phyloP scores from a whole-genome alignment of 495 filamentous ascomycete genomes.

The Pyrenula aspistea region DNA sequence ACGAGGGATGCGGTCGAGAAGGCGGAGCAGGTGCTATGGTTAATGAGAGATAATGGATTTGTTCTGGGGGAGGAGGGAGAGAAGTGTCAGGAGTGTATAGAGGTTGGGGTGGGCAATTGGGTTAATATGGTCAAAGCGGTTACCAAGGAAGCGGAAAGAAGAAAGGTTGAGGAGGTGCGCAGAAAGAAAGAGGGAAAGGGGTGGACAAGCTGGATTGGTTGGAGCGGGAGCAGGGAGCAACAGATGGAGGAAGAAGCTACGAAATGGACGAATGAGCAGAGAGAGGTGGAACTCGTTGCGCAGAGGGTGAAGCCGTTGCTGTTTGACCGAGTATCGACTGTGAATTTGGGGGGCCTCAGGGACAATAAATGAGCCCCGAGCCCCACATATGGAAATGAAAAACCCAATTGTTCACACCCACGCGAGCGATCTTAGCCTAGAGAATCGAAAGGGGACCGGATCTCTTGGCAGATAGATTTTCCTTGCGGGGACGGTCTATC shows the following conservation, averaged over 20 bases:
- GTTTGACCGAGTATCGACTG: not conserved
- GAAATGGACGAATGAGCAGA: conserved; percentile 39
- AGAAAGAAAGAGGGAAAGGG: conserved; percentile 23
- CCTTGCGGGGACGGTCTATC: too few relatives aligned
- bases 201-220: conserved; percentile 37
- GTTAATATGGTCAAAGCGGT: conserved; percentile 52
- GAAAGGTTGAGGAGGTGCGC: conserved; percentile 16
- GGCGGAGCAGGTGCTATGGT: conserved; percentile 37
- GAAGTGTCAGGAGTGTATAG: conserved; percentile 60
- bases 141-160: conserved; percentile 30
- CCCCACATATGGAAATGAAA: too few relatives aligned
- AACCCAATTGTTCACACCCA: too few relatives aligned
- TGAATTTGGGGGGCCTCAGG: not conserved
- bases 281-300: conserved; percentile 34
- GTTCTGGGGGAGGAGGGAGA: conserved; percentile 25
- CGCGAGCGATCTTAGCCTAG: too few relatives aligned
- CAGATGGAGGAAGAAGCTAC: conserved; percentile 11
- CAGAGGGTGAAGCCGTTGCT: conserved; percentile 29
- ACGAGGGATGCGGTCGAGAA: conserved; percentile 70
- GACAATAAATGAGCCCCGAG: too few relatives aligned
- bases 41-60: conserved; percentile 26
- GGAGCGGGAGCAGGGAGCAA: conserved; percentile 10
- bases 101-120: conserved; percentile 65
- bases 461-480: too few relatives aligned
- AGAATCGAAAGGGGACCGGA: too few relatives aligned